These are phyloP conservation scores for Brettanomyces bruxellensis DNA, from an alignment of 805 yeast genomes.

Conservation along the genomic window DNA sequence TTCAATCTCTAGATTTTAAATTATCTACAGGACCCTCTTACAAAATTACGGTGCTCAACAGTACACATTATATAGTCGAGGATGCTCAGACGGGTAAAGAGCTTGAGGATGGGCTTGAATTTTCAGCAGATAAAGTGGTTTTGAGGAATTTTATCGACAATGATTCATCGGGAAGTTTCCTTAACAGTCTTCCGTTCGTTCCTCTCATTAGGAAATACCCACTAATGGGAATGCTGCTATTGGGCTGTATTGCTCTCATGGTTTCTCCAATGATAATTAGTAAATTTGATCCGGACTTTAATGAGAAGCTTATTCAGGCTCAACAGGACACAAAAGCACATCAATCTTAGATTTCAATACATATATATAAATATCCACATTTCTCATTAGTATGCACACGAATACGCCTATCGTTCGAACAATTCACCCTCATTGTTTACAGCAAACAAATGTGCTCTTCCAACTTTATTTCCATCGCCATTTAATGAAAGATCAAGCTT, in stretches of 20 bases:
- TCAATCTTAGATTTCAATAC: no score
- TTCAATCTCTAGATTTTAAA: conserved; percentile 14
- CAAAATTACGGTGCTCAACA: conserved; percentile 5
- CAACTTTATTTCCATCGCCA: conserved; percentile 24
- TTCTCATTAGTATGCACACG: no score
- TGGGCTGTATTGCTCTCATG: conserved; percentile 8
- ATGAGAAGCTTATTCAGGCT: conserved; percentile 15
- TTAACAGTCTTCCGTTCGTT: conserved; percentile 14
- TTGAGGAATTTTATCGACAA: conserved; percentile 12
- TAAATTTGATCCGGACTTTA: conserved; percentile 20
- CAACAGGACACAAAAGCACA: conserved; percentile 5
- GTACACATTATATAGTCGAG: neutral
- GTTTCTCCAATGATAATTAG: conserved; percentile 17
- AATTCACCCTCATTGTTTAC: conserved; percentile 17
- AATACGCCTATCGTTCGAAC: no score
- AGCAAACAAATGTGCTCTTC: conserved; percentile 32
- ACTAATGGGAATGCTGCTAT: conserved; percentile 6
- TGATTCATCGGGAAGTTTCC: conserved; percentile 4
- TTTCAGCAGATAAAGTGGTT: conserved; percentile 6
- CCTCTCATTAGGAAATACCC: conserved; percentile 14
- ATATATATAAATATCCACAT: no score
- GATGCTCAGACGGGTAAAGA: neutral
- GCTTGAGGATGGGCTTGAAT: conserved; percentile 4
- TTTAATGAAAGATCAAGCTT: conserved; percentile 23
- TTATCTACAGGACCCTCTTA: conserved; percentile 8